A percentile compares a stretch with the other conserved stretches of the same genome.
Evolutionary conservation across 1,284 basidiomycete genomes (phyloP).

Genomic region (Ustilago sp.): DNA sequence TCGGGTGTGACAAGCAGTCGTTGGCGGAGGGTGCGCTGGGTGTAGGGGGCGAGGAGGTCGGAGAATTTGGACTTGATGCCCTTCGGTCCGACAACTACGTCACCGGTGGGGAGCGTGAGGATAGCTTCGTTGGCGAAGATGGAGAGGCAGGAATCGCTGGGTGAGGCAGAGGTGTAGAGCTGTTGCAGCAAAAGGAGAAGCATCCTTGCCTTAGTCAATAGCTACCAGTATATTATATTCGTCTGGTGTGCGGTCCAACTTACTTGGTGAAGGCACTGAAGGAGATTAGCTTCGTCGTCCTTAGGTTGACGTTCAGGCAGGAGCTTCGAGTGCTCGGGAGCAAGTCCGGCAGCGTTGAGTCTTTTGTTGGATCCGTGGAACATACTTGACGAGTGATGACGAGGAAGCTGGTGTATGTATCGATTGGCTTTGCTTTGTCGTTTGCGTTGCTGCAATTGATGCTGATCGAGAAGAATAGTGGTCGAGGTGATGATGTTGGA

Average conservation of each 20-base stretch:
- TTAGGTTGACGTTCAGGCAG: slow-evolving; percentile 62
- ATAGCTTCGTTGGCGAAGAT: slow-evolving; percentile 64
- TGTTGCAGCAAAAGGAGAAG: slow-evolving; percentile 12
- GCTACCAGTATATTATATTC: neutral
- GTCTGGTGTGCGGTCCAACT: slow-evolving; percentile 4
- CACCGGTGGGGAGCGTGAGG: slow-evolving; percentile 62
- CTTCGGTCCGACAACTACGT: slow-evolving; percentile 60
- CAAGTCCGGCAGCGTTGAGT: slow-evolving; percentile 68
- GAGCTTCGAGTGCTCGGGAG: slow-evolving; percentile 65
- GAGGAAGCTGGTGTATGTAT: slow-evolving; percentile 5
- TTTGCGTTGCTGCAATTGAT: neutral
- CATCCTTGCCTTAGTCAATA: slow-evolving; percentile 3
- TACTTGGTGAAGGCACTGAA: slow-evolving; percentile 55
- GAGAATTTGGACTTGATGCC: slow-evolving; percentile 46
- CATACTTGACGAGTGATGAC: slow-evolving; percentile 45
- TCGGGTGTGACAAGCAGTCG: slow-evolving; percentile 65
- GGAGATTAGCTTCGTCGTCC: slow-evolving; percentile 57
- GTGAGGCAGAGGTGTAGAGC: slow-evolving; percentile 51
- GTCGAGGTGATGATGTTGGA: neutral
- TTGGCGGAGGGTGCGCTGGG: slow-evolving; percentile 43
- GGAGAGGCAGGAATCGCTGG: slow-evolving; percentile 34
- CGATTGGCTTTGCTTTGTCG: neutral
- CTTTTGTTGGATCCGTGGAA: slow-evolving; percentile 60
- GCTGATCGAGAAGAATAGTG: neutral
- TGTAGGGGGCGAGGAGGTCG: slow-evolving; percentile 41